Evolutionary conservation across 1,139 yeast genomes (phyloP), one percentile per base, ranked within the genome.

Genomic region (Hemisphaericaspora xylanilytica): DNA sequence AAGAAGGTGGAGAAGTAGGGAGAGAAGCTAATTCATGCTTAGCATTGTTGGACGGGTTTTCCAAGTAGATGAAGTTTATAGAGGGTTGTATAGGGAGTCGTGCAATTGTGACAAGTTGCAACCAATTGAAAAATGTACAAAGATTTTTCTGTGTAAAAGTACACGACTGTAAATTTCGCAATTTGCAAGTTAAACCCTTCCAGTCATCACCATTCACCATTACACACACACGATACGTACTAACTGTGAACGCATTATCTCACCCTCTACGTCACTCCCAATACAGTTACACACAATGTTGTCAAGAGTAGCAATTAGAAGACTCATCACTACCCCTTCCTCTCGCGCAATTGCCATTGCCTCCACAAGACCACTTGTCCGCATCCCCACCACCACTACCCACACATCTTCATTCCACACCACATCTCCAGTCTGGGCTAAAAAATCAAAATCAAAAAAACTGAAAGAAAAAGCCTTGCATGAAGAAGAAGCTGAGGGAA

Each of bases 1-100:
- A 79, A 50, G 95, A 86, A 51, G 90, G 89, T 8, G 94, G 94
- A 3, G 89, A 83, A 43, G 65, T 75, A 10, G 92, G 89, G 3
- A 74, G 81, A 45, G 71, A 70, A 36, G 83, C 87, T 9, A 71
- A 71, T 37, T 51, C 56, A 6, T 61, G 68, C 41, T 38, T 63
- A 28, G 53, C 37, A n/a, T 26, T 46, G 6, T 36, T 49, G 21
- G 37, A 38, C 27, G 38, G 40, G 22, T 36, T 46, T 8, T 18
- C 14, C 6, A 28, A 26, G 32, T 17, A 28, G 21, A 15, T 12
- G 4, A 22, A n/a, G 6, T 13, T 27, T 7, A 14, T 14, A 14
- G 16, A 27, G 29, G 11, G 15, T 12, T 14, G 29, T 9, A n/a
- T n/a, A n/a, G n/a, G n/a, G n/a, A 11, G 5, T n/a, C 9, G 6